Evolutionary conservation across 306 rosid species (phyloP), one percentile per base, ranked within the genome.

Genomic region (Fragaria ananassa): DNA sequence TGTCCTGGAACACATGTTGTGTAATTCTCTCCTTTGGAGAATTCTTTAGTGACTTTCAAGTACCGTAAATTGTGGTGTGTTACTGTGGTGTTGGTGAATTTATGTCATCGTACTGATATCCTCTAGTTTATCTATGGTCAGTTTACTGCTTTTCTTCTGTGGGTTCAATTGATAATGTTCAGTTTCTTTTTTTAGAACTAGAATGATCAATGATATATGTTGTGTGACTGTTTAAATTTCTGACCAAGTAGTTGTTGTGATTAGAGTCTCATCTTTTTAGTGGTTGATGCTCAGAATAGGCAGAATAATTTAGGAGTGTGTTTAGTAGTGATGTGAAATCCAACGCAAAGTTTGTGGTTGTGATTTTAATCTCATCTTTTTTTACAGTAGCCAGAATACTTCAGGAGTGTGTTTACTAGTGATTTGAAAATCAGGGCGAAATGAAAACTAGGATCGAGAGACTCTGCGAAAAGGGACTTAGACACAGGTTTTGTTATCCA

Each of bases 1-100:
- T 71, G 45, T 79, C 71, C 27, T 41, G 51, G 63, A 7, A 42
- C 68, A 50, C 45, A 15, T 64, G 71, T 76, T 27, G 45, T 76
- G 41, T 46, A 78, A 79, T 89, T 89, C 91, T 89, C 91, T 74
- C 68, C 5, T 86, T 58, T 76, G 86, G 89, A 84, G 94, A 86
- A 88, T 80, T 72, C 29, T 8, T 15, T 65, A 62, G 50, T 77
- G 41, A 83, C 44, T 45, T 10, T 57, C 60, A 57, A 56, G 47
- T 61, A 21, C 8, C 63, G 67, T 68, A 31, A 74, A 34, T 37
- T 60, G 50, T 57, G 63, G 69, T 41, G 70, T 63, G 69, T 64
- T 64, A 34, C 23, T 70, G 25, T 29, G 23, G 57, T 68, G 54
- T 35, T 49, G 37, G 18, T 76, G 51, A 7, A 49, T 69, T 75